Base-by-base conservation (phyloP, 129 eudicot genomes). In the Lactuca sativa region DNA sequence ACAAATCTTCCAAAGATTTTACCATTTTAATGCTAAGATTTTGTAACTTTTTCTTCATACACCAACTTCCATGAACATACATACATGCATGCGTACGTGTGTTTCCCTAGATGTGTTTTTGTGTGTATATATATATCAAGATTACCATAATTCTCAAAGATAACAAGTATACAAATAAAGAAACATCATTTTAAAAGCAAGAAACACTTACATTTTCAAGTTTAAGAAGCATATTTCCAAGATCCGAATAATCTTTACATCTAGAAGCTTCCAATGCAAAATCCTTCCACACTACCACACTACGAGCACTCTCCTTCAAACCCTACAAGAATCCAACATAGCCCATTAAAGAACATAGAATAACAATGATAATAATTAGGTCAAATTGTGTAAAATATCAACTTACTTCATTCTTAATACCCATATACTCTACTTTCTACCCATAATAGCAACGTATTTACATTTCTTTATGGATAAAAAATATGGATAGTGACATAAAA, bases 191-290 rank as follows among this genome's bases (percentile, higher is more conserved):
- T 58, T 37, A 17, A 56, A 52, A 44, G 48, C 37, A 72, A 66
- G 40, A 71, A 66, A 71, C 62, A 66, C 60, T 83, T 87, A 95
- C 99, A 74, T 77, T 82, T 59, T 86, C 85, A 69, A 95, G 91
- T 83, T 95, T 88, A 78, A 82, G 72, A 78, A 90, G 97, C 90
- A 87, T 81, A 81, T 84, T 90, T 80, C 97, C 99, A 58, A 86
- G 90, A 82, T 90, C 96, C 14, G 88, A 76, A 59, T 95, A 95
- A 79, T 84, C 83, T 76, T 84, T 95, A 78, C 97, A 90, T 54
- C 83, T 78, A n/a, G 95, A 90, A 82, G 96, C 97, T 78, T 95
- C 97, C 82, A 78, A 56, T 4, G 97, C 95, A 86, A 95, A 95
- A 43, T 87, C 95, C 87, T 90, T 95, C 97, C 91, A 85, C n/a